Conservation (phyloP, 805 yeast species). For the Saturnispora serradocipensis region DNA sequence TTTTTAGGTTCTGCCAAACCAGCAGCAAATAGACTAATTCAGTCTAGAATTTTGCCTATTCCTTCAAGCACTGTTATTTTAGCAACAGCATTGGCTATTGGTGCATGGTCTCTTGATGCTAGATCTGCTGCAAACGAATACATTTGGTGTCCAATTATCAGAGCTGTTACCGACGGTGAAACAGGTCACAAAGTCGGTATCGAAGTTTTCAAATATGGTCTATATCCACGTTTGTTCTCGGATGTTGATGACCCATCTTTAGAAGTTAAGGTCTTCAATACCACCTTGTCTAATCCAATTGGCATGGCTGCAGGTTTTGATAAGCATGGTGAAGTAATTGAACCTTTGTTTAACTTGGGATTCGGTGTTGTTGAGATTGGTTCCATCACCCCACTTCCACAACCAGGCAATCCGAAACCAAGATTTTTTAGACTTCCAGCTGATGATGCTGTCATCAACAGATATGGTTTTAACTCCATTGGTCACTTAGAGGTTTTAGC, state of each 20-base stretch:
- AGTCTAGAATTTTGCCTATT: constrained; percentile 13
- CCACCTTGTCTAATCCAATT: constrained; percentile 59
- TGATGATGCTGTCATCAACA: constrained; percentile 86
- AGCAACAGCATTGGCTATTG: constrained; percentile 28
- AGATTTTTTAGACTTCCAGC: constrained; percentile 77
- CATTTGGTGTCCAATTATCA: constrained; percentile 65
- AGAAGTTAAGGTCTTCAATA: constrained; percentile 57
- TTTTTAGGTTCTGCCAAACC: neutral
- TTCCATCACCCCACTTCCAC: constrained; percentile 85
- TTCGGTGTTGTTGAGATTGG: constrained; percentile 91
- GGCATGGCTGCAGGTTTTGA: constrained; percentile 97
- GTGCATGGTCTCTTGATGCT: constrained; percentile 60
- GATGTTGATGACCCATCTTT: constrained; percentile 45
- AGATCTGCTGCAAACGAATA: constrained; percentile 79
- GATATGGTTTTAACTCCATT: constrained; percentile 89
- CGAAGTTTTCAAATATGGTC: constrained; percentile 54
- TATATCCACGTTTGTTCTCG: constrained; percentile 51
- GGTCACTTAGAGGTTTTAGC: constrained; percentile 74
- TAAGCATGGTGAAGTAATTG: constrained; percentile 88
- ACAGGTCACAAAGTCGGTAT: constrained; percentile 75
- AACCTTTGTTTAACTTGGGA: constrained; percentile 66
- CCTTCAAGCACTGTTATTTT: constrained; percentile 18
- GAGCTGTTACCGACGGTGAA: constrained; percentile 73
- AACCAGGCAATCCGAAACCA: constrained; percentile 92
- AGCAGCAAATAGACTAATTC: constrained; percentile 2